phyloP scores from a whole-genome alignment of 768 basidiomycete genomes.

The Naganishia randhawae region DNA sequence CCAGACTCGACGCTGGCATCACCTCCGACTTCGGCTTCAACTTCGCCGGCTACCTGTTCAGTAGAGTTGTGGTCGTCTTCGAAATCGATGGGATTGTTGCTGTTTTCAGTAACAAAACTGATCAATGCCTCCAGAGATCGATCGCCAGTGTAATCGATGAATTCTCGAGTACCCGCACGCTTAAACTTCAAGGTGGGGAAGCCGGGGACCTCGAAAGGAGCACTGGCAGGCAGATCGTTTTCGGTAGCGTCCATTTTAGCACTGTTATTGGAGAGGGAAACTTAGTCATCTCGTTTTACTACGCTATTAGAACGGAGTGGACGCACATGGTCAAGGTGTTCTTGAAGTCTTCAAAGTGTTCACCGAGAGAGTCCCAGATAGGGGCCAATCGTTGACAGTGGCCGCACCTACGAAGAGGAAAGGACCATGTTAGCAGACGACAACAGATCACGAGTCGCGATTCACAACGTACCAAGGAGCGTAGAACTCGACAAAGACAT shows the following conservation, averaged over 20 bases:
- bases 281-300: not conserved
- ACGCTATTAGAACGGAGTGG: not conserved
- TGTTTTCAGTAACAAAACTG: conserved; percentile 75
- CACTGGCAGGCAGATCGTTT: conserved; percentile 87
- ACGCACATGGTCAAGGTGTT: conserved; percentile 72
- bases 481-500: conserved; percentile 95
- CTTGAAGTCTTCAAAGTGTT: conserved; percentile 71
- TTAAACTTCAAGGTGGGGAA: conserved; percentile 93
- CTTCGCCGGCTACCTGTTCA: conserved; percentile 29
- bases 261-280: conserved; percentile 27
- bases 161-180: conserved; percentile 76
- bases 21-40: conserved; percentile 31
- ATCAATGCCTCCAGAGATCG: conserved; percentile 74
- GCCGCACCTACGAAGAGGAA: not conserved
- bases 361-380: conserved; percentile 83
- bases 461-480: conserved; percentile 74
- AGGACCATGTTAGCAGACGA: not conserved
- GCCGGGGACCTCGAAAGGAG: conserved; percentile 74
- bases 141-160: conserved; percentile 87
- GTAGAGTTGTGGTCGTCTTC: conserved; percentile 28
- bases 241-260: conserved; percentile 96
- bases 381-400: conserved; percentile 69
- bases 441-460: conserved; percentile 25
- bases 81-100: conserved; percentile 59
- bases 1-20: conserved; percentile 35